Percentiles rank a stretch among this genome's conserved stretches.
Evolutionary conservation across 2,329 filamentous ascomycete species (phyloP).

Genomic region (Pseudogymnoascus sp.): DNA sequence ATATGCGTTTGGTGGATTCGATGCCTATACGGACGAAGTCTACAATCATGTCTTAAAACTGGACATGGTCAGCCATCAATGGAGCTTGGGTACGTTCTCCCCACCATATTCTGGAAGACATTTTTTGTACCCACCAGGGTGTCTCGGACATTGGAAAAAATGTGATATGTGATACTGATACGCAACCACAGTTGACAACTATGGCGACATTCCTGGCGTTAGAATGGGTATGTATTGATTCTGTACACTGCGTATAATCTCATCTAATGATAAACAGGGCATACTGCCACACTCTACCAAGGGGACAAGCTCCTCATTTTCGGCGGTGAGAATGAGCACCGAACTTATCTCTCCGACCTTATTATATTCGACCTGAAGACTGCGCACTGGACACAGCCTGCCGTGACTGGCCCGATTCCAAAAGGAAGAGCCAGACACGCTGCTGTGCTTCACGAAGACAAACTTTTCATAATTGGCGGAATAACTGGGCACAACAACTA

Average conservation of each 20-base stretch:
- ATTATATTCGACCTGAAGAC: slow-evolving; percentile 94
- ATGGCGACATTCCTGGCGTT: slow-evolving; percentile 93
- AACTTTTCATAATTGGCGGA: slow-evolving; percentile 91
- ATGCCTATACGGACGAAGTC: slow-evolving; percentile 97
- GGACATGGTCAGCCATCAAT: slow-evolving; percentile 80
- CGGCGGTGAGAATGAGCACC: slow-evolving; percentile 94
- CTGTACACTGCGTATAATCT: slow-evolving; percentile 1
- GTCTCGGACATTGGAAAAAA: background rate
- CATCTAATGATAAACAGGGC: slow-evolving; percentile 47
- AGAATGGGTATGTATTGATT: slow-evolving; percentile 66
- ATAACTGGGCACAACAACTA: slow-evolving; percentile 88
- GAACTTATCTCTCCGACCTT: slow-evolving; percentile 88
- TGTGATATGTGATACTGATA: background rate
- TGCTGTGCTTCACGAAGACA: slow-evolving; percentile 87
- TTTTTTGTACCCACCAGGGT: slow-evolving; percentile 7
- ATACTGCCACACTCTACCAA: slow-evolving; percentile 89
- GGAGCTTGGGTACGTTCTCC: slow-evolving; percentile 51
- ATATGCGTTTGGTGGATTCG: slow-evolving; percentile 96
- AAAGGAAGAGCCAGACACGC: slow-evolving; percentile 89
- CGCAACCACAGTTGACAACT: slow-evolving; percentile 69
- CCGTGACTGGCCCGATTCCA: slow-evolving; percentile 74
- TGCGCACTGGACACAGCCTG: slow-evolving; percentile 89
- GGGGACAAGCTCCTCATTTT: slow-evolving; percentile 95
- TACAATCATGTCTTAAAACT: slow-evolving; percentile 94
- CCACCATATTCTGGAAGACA: background rate